These are phyloP conservation scores for Penicillium sp. DNA, from an alignment of 2,329 filamentous ascomycete genomes.

Conservation along the genomic window DNA sequence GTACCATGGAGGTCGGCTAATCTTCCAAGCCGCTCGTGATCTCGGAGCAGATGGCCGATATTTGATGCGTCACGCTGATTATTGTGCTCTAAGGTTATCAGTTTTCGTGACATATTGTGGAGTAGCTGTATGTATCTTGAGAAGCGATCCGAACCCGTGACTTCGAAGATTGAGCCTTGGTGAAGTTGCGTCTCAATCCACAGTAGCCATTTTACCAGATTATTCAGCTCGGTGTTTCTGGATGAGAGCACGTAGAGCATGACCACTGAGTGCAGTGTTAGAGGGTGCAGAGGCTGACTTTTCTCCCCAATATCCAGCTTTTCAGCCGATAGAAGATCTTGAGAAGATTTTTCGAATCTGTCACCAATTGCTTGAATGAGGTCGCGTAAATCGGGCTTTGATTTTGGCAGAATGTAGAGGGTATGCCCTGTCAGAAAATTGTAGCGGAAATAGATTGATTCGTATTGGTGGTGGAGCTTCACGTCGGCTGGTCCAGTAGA, in stretches of 20 bases:
- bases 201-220: constrained; percentile 17
- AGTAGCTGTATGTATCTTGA: constrained; percentile 19
- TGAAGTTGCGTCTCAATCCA: constrained; percentile 24
- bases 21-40: constrained; percentile 14
- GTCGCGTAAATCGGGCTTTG: constrained; percentile 14
- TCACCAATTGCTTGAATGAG: constrained; percentile 14
- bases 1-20: constrained; percentile 1
- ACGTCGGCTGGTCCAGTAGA: constrained; percentile 12
- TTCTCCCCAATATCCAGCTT: background rate
- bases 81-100: constrained; percentile 21
- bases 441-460: constrained; percentile 22
- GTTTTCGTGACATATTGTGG: constrained; percentile 19
- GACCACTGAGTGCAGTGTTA: constrained; percentile 13
- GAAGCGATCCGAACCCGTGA: constrained; percentile 17
- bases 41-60: constrained; percentile 15
- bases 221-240: constrained; percentile 15
- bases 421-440: constrained; percentile 15
- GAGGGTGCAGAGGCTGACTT: background rate
- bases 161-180: constrained; percentile 20
- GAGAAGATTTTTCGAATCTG: constrained; percentile 6
- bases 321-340: background rate
- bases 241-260: constrained; percentile 15
- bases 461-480: constrained; percentile 18
- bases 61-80: constrained; percentile 18
- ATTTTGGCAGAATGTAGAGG: constrained; percentile 17